phyloP scores from a whole-genome alignment of 2,329 filamentous ascomycete species.

The Gaeumannomyces tritici region DNA sequence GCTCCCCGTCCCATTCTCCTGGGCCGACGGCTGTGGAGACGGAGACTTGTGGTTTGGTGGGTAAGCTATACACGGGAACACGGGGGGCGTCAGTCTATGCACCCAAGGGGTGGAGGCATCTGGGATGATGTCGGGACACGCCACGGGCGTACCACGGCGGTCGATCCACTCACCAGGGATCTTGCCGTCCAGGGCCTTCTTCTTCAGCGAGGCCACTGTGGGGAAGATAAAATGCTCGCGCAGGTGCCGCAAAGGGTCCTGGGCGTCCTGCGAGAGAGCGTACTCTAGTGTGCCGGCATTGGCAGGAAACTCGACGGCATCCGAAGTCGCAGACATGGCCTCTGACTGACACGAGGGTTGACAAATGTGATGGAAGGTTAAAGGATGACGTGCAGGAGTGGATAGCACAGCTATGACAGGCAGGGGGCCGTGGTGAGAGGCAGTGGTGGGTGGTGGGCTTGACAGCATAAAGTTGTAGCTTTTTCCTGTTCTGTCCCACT shows the following conservation, averaged over 20 bases:
- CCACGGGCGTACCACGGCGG: neutral
- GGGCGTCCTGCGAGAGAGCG: constrained; percentile 43
- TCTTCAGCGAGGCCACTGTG: constrained; percentile 59
- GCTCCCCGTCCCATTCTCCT: too few relatives aligned
- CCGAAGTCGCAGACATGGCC: constrained; percentile 3
- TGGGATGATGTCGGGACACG: neutral
- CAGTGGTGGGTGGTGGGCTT: neutral
- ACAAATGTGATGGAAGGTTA: neutral
- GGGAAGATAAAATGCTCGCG: constrained; percentile 70
- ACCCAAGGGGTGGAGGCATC: too few relatives aligned
- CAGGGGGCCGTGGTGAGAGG: neutral
- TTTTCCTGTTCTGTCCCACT: neutral
- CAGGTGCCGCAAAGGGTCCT: constrained; percentile 51
- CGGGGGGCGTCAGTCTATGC: neutral
- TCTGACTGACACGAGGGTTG: constrained; percentile 5
- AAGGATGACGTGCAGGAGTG: neutral
- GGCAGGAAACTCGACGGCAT: constrained; percentile 30
- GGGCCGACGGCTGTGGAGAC: neutral
- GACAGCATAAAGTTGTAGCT: neutral
- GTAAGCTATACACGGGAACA: neutral
- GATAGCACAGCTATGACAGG: neutral
- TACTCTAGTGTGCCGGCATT: constrained; percentile 37
- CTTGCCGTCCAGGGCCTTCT: constrained; percentile 43
- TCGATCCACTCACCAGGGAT: constrained; percentile 24
- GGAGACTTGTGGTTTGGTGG: constrained; percentile 1